Conservation (phyloP, 805 yeast genomes). For the Schizosaccharomyces octosporus region DNA sequence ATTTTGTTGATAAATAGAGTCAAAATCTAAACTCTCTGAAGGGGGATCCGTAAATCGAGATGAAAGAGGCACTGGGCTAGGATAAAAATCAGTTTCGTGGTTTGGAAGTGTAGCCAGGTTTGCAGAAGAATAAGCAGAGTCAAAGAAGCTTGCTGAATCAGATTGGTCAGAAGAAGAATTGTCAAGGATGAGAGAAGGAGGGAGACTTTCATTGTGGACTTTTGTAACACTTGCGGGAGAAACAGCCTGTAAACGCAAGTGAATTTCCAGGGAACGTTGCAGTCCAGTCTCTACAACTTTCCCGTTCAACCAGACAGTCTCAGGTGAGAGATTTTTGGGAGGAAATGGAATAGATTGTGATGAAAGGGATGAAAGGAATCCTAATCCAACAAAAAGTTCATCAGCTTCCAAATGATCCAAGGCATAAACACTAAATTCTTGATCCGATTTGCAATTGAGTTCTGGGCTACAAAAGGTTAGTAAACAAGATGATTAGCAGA, state of each 20-base stretch:
- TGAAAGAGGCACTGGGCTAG: too few species aligned
- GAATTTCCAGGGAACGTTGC: neutral
- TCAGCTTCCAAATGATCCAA: neutral
- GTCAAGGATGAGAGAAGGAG: neutral
- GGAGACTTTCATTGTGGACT: neutral
- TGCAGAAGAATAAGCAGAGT: too few species aligned
- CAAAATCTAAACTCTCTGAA: neutral
- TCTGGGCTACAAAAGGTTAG: neutral
- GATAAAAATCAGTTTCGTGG: too few species aligned
- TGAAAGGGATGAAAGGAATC: neutral
- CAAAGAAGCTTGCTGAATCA: neutral
- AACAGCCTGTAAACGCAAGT: neutral
- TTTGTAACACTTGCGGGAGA: neutral
- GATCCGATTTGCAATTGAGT: neutral
- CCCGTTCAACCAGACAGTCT: neutral
- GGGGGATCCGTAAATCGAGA: neutral
- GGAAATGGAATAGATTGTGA: neutral
- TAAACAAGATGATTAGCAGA: too few species aligned
- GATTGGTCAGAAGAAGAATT: neutral
- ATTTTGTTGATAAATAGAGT: neutral
- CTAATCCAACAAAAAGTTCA: neutral
- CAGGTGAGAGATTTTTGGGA: neutral
- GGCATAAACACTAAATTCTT: neutral
- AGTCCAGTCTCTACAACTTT: neutral
- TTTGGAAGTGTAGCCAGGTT: too few species aligned